Conservation (phyloP, 129 eudicot genomes). For the Centaurea solstitialis region DNA sequence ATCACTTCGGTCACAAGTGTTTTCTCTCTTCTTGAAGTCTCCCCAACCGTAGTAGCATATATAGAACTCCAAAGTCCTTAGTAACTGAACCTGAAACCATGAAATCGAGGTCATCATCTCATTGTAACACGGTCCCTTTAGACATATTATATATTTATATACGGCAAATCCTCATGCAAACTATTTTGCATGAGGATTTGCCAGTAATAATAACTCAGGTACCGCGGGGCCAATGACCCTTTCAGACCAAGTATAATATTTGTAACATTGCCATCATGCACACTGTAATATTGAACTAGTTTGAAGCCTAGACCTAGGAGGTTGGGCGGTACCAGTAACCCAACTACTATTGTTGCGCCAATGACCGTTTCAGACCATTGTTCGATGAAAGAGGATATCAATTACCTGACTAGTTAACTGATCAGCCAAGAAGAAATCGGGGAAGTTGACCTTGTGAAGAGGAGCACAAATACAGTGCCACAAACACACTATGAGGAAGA, state of each 20-base stretch:
- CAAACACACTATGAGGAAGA: constrained; percentile 21
- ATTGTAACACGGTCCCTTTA: neutral
- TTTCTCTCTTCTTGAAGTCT: constrained; percentile 39
- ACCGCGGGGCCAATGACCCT: neutral
- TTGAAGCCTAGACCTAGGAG: neutral
- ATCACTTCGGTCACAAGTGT: constrained; percentile 23
- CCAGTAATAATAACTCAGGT: neutral
- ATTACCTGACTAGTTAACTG: constrained; percentile 43
- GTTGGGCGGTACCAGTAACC: neutral
- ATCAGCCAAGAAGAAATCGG: constrained; percentile 37
- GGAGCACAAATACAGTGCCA: constrained; percentile 38
- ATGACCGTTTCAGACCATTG: neutral
- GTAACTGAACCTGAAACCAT: constrained; percentile 32
- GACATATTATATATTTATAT: neutral
- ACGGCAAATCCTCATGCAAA: neutral
- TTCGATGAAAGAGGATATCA: neutral
- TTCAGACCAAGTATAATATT: neutral
- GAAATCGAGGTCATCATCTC: neutral
- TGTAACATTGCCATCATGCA: neutral
- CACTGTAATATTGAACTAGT: neutral
- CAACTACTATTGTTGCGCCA: neutral
- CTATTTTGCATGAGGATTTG: too few species aligned
- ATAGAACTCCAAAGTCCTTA: constrained; percentile 33
- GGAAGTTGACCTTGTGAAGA: constrained; percentile 28
- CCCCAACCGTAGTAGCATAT: constrained; percentile 39